Conservation (phyloP, 108 stramenopile species). For the Schizochytrium sp. region DNA sequence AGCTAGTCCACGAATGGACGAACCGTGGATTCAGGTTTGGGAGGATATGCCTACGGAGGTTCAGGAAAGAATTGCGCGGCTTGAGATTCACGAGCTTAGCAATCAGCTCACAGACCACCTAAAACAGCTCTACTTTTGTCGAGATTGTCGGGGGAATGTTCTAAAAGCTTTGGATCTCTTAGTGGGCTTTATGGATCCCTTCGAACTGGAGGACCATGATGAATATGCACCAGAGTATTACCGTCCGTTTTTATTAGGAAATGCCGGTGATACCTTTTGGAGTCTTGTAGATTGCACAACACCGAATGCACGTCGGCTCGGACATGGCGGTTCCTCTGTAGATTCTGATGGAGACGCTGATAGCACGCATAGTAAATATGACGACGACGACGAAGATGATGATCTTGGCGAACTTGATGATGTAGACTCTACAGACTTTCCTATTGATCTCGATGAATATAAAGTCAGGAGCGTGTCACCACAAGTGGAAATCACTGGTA, state of each 20-base stretch:
- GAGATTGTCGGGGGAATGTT: constrained; percentile 49
- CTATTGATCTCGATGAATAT: constrained; percentile 3
- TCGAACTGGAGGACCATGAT: background rate
- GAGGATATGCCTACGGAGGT: background rate
- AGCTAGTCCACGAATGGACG: constrained; percentile 42
- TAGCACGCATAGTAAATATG: background rate
- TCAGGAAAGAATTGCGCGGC: background rate
- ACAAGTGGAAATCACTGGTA: background rate
- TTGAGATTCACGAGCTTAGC: background rate
- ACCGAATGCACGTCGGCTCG: background rate
- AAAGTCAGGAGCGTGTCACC: background rate
- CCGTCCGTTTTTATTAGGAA: background rate
- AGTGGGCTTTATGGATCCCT: constrained; percentile 27
- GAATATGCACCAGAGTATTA: constrained; percentile 15
- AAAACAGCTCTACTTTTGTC: constrained; percentile 44
- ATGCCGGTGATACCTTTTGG: background rate
- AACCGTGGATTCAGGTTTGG: constrained; percentile 37
- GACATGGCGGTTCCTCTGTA: background rate
- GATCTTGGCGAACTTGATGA: background rate
- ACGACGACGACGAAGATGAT: background rate
- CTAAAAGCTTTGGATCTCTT: constrained; percentile 41
- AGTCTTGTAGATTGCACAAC: background rate
- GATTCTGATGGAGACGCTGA: background rate
- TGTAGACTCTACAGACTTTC: background rate
- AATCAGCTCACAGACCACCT: constrained; percentile 46